Conservation (phyloP, 2,329 filamentous ascomycete species). For the Blastomyces gilchristii region DNA sequence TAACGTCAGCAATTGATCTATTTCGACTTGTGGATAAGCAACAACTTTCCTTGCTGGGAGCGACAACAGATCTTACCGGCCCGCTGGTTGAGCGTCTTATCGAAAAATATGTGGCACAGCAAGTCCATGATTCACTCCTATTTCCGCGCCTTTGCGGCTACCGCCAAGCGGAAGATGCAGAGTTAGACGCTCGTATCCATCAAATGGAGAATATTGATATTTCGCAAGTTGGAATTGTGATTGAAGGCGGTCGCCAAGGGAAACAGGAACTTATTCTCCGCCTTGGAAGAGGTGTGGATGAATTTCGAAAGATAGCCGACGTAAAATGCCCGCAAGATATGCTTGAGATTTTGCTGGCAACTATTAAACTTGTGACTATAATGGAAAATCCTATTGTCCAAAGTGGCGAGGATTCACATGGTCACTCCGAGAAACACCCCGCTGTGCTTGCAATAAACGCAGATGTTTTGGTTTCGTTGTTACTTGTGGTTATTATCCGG, state of each 20-base stretch:
- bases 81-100: constrained; percentile 87
- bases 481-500: constrained; percentile 85
- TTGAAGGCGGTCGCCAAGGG: constrained; percentile 64
- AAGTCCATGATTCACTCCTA: constrained; percentile 72
- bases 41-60: constrained; percentile 80
- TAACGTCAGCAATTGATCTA: constrained; percentile 86
- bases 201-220: constrained; percentile 93
- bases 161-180: constrained; percentile 69
- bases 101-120: constrained; percentile 86
- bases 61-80: constrained; percentile 86
- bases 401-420: constrained; percentile 30
- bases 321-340: constrained; percentile 80
- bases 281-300: constrained; percentile 68
- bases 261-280: constrained; percentile 74
- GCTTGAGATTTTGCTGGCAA: constrained; percentile 68
- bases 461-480: constrained; percentile 81
- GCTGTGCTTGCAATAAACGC: constrained; percentile 62
- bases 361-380: constrained; percentile 72
- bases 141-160: constrained; percentile 74
- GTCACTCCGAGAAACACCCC: constrained; percentile 42
- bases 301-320: constrained; percentile 74
- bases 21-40: constrained; percentile 95
- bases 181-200: constrained; percentile 78
- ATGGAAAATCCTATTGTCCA: constrained; percentile 40
- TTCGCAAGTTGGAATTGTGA: constrained; percentile 80